These are phyloP conservation scores for Parascedosporium putredinis DNA, from an alignment of 2,329 filamentous ascomycete genomes.

Conservation along the genomic window DNA sequence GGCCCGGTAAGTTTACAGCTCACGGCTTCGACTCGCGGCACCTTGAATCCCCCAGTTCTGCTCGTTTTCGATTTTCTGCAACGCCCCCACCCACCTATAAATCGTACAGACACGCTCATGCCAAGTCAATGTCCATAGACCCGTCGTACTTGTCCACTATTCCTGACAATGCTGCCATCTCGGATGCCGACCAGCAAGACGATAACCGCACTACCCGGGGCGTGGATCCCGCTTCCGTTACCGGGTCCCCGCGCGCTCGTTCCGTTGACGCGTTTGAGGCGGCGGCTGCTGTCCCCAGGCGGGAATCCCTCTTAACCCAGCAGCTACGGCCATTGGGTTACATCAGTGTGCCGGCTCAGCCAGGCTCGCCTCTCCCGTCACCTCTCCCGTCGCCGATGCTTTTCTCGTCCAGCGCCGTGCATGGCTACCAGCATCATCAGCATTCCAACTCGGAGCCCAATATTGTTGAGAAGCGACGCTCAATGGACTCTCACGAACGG, in stretches of 20 bases:
- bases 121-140: conserved; percentile 7
- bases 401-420: not conserved
- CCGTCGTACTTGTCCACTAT: conserved; percentile 3
- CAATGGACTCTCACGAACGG: conserved; percentile 23
- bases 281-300: not conserved
- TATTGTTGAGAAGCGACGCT: not conserved
- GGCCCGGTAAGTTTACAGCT: not conserved
- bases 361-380: not conserved
- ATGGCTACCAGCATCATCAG: conserved; percentile 2
- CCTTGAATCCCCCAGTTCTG: conserved; percentile 9
- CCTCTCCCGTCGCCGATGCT: conserved; percentile 1
- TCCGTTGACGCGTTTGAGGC: conserved; percentile 1
- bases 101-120: conserved; percentile 6
- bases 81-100: conserved; percentile 4
- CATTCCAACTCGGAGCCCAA: conserved; percentile 2
- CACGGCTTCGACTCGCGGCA: conserved; percentile 5
- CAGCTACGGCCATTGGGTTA: conserved; percentile 2
- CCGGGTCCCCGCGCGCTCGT: not conserved
- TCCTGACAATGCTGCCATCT: conserved; percentile 36
- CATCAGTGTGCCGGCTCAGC: not conserved
- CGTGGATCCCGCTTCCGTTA: not conserved
- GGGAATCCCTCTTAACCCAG: conserved; percentile 1
- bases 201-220: conserved; percentile 32
- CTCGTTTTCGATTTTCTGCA: conserved; percentile 1
- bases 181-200: conserved; percentile 56